Evolutionary conservation across 1,284 basidiomycete genomes (phyloP).

Genomic region (Rhodotorula glutinis): DNA sequence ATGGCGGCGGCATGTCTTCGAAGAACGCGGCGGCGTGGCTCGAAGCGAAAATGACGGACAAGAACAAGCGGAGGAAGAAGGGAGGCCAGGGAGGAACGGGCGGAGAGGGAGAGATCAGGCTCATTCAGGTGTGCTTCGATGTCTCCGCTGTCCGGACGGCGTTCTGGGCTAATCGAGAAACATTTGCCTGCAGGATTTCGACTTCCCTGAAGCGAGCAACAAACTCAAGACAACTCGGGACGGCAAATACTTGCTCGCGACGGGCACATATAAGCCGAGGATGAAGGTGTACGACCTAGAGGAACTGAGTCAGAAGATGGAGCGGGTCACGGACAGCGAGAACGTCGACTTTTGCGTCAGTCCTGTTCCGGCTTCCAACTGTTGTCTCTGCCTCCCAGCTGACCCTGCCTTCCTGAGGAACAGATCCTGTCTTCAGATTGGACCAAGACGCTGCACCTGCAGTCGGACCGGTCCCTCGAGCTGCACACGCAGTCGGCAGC

Average conservation of each 20-base stretch:
- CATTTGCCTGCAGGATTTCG: slow-evolving; percentile 88
- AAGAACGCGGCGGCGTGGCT: slow-evolving; percentile 45
- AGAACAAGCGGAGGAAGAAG: slow-evolving; percentile 38
- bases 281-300: slow-evolving; percentile 94
- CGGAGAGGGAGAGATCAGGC: slow-evolving; percentile 42
- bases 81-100: slow-evolving; percentile 40
- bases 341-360: slow-evolving; percentile 93
- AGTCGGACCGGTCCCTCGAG: slow-evolving; percentile 91
- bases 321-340: slow-evolving; percentile 92
- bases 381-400: neutral
- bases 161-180: too few species aligned
- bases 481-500: slow-evolving; percentile 92
- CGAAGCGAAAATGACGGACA: slow-evolving; percentile 35
- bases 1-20: slow-evolving; percentile 35
- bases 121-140: slow-evolving; percentile 41
- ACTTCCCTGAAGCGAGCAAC: slow-evolving; percentile 95
- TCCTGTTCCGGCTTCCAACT: too few species aligned
- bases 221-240: slow-evolving; percentile 85
- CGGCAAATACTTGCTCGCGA: slow-evolving; percentile 87
- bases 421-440: slow-evolving; percentile 96
- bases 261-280: slow-evolving; percentile 97
- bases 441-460: slow-evolving; percentile 97
- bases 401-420: neutral
- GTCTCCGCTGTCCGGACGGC: too few species aligned
- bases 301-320: slow-evolving; percentile 90